These are phyloP conservation scores for Actinidia arguta DNA, from an alignment of 179 eudicot genomes.

Conservation along the genomic window DNA sequence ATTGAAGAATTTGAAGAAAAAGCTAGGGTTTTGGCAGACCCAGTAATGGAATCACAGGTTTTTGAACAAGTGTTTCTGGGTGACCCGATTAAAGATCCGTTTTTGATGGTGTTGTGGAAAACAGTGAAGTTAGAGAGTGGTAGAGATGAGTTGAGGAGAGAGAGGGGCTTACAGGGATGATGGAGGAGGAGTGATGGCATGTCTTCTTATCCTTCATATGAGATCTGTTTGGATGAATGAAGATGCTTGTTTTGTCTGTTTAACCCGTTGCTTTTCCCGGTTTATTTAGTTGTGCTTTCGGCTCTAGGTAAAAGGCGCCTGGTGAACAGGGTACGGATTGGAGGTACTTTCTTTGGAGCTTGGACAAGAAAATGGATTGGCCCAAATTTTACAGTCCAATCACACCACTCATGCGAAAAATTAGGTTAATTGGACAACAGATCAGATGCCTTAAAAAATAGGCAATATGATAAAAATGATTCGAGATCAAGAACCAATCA, in stretches of 20 bases:
- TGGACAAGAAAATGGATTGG: too few relatives aligned
- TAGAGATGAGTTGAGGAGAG: slow-evolving; percentile 8
- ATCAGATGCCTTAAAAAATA: too few relatives aligned
- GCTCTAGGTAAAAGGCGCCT: not conserved
- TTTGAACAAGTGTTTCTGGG: slow-evolving; percentile 18
- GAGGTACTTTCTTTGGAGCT: too few relatives aligned
- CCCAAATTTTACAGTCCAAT: too few relatives aligned
- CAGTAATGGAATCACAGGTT: slow-evolving; percentile 27
- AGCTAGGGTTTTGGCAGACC: slow-evolving; percentile 26
- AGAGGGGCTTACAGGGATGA: slow-evolving; percentile 9
- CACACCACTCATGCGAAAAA: too few relatives aligned
- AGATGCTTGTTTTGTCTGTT: too few relatives aligned
- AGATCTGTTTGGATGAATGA: not conserved
- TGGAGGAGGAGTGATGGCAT: slow-evolving; percentile 38
- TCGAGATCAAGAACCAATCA: too few relatives aligned
- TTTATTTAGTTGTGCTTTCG: not conserved
- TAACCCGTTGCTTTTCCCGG: slow-evolving; percentile 9
- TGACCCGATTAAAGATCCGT: not conserved
- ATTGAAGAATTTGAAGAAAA: slow-evolving; percentile 31
- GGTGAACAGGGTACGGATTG: not conserved
- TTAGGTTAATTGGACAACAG: too few relatives aligned
- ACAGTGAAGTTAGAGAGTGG: slow-evolving; percentile 8
- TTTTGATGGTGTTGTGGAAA: not conserved
- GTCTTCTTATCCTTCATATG: slow-evolving; percentile 17
- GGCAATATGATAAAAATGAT: too few relatives aligned